Percentiles rank a stretch among this genome's conserved stretches.
Conservation (phyloP, 495 filamentous ascomycete species). For the Cladorrhinum samala region DNA sequence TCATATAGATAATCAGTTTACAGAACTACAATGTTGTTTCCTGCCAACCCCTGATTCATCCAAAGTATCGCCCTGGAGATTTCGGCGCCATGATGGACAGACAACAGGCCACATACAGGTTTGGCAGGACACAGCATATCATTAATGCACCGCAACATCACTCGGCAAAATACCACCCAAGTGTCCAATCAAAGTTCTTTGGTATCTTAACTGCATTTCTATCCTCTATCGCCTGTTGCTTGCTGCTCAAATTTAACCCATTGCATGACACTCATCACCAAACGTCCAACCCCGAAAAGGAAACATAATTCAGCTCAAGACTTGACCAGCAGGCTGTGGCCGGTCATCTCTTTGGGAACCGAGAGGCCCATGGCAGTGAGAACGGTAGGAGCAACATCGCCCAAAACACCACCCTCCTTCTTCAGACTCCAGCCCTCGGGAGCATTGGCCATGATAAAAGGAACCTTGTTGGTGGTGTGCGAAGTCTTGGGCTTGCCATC, state of each 20-base stretch:
- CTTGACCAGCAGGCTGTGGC: slow-evolving; percentile 75
- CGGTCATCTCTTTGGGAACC: slow-evolving; percentile 88
- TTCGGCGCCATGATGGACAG: no score
- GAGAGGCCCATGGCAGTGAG: slow-evolving; percentile 84
- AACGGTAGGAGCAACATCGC: slow-evolving; percentile 92
- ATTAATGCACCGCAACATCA: no score
- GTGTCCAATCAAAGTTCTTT: background rate
- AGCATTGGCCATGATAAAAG: slow-evolving; percentile 96
- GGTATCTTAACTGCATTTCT: background rate
- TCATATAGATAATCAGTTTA: no score
- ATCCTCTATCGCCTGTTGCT: background rate
- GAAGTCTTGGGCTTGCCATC: slow-evolving; percentile 95
- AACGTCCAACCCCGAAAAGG: background rate
- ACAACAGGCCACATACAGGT: no score
- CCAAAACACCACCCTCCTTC: slow-evolving; percentile 76
- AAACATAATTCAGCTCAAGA: slow-evolving; percentile 27
- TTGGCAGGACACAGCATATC: no score
- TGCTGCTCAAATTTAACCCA: background rate
- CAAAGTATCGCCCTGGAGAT: no score
- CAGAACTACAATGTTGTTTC: no score
- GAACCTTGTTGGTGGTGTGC: slow-evolving; percentile 95
- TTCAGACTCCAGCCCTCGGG: slow-evolving; percentile 83
- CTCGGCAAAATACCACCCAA: no score
- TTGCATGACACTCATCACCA: background rate
- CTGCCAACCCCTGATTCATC: no score